These are phyloP conservation scores for Gamsiella multidivaricata DNA, from an alignment of 192 early-diverging fungal species.

Conservation along the genomic window DNA sequence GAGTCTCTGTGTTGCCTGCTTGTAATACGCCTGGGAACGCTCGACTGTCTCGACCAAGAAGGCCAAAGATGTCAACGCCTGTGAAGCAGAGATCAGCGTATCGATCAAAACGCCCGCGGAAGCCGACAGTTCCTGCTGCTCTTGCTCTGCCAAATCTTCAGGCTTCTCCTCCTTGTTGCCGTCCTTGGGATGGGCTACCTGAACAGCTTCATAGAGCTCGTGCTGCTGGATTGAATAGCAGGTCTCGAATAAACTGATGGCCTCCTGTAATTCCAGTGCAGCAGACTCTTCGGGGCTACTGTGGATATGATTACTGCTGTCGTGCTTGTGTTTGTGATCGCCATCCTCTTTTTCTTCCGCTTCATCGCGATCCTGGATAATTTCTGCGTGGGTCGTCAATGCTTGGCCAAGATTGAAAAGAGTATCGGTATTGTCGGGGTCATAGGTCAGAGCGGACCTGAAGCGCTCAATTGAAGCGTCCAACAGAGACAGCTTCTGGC, in stretches of 20 bases:
- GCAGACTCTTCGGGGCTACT: slow-evolving; percentile 62
- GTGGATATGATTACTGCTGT: slow-evolving; percentile 55
- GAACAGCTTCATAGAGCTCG: slow-evolving; percentile 47
- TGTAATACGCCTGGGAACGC: slow-evolving; percentile 52
- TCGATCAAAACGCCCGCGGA: slow-evolving; percentile 61
- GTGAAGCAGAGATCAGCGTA: slow-evolving; percentile 60
- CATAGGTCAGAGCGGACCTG: slow-evolving; percentile 56
- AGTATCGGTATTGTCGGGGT: slow-evolving; percentile 67
- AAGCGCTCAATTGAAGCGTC: slow-evolving; percentile 65
- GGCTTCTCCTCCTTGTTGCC: slow-evolving; percentile 1
- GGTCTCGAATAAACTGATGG: slow-evolving; percentile 59
- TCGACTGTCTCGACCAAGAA: slow-evolving; percentile 59
- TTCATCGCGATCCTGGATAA: slow-evolving; percentile 58
- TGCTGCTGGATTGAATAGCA: slow-evolving; percentile 62
- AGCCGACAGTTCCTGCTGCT: slow-evolving; percentile 46
- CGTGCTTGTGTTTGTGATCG: slow-evolving; percentile 53
- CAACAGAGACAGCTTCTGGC: slow-evolving; percentile 59
- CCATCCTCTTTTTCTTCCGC: slow-evolving; percentile 61
- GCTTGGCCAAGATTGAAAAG: slow-evolving; percentile 80
- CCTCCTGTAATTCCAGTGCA: slow-evolving; percentile 58
- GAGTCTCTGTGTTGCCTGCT: slow-evolving; percentile 55
- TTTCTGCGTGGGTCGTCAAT: slow-evolving; percentile 65
- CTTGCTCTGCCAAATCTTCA: slow-evolving; percentile 8
- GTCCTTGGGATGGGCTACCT: slow-evolving; percentile 17
- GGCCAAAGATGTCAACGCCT: slow-evolving; percentile 61